phyloP scores from a whole-genome alignment of 108 stramenopile genomes.

The Conticribra weissflogii region DNA sequence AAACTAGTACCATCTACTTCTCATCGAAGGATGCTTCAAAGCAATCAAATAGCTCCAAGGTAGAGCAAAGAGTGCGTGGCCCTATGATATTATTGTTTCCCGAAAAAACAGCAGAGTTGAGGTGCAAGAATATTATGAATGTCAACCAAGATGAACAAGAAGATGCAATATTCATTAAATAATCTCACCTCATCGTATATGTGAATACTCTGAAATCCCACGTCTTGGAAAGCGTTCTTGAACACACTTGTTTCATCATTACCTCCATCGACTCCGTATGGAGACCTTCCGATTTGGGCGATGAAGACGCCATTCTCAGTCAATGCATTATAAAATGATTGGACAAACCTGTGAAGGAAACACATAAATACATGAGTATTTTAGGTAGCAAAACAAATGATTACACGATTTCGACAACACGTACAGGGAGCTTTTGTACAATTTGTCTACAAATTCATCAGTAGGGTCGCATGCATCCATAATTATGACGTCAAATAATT shows the following conservation, averaged over 20 bases:
- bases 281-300: background rate
- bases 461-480: constrained; percentile 80
- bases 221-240: constrained; percentile 43
- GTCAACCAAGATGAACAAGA: no score
- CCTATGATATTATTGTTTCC: no score
- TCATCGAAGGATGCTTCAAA: no score
- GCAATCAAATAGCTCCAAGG: no score
- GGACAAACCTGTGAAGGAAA: no score
- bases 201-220: constrained; percentile 63
- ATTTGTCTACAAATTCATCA: constrained; percentile 51
- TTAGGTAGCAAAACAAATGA: constrained; percentile 57
- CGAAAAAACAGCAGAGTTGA: no score
- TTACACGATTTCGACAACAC: constrained; percentile 47
- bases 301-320: constrained; percentile 5
- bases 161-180: no score
- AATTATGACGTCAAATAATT: constrained; percentile 75
- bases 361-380: no score
- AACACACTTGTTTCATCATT: constrained; percentile 9
- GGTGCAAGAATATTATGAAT: no score
- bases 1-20: no score
- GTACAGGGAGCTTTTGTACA: constrained; percentile 60
- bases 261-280: background rate
- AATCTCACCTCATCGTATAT: constrained; percentile 56
- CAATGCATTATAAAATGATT: constrained; percentile 14
- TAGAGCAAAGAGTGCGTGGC: no score